phyloP scores from a whole-genome alignment of 257 asterid genomes.

The Linderniella brevidens region DNA sequence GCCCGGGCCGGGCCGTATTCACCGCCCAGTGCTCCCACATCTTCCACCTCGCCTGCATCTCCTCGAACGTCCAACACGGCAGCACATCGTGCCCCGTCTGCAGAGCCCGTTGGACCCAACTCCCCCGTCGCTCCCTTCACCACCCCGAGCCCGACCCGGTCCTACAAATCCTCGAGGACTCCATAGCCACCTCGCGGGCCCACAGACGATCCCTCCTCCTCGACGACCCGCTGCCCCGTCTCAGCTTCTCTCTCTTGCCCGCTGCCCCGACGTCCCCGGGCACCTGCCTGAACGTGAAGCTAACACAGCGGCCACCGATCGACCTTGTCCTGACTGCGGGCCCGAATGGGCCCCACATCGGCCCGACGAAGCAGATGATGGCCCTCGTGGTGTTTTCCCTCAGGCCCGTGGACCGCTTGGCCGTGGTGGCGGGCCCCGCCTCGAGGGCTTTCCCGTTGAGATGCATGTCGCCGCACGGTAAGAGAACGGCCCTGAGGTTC shows the following conservation, averaged over 20 bases:
- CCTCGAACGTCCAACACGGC: constrained; percentile 87
- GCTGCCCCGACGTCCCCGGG: no score
- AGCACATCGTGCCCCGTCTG: constrained; percentile 86
- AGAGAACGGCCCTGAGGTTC: constrained; percentile 38
- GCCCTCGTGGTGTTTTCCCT: constrained; percentile 60
- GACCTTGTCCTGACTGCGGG: constrained; percentile 74
- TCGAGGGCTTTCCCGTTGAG: constrained; percentile 46
- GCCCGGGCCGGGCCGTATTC: constrained; percentile 75
- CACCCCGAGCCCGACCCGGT: constrained; percentile 46
- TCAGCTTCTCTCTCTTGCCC: constrained; percentile 36
- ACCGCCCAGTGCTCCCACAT: constrained; percentile 90
- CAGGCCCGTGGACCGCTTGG: constrained; percentile 56
- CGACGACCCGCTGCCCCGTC: constrained; percentile 55
- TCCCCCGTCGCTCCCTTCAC: constrained; percentile 62
- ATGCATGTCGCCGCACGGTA: constrained; percentile 59
- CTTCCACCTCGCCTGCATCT: constrained; percentile 80
- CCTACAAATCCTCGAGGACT: constrained; percentile 77
- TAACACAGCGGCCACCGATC: constrained; percentile 52
- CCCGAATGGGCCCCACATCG: constrained; percentile 71
- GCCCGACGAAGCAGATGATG: constrained; percentile 88
- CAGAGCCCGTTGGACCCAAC: constrained; percentile 87
- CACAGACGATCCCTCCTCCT: constrained; percentile 73
- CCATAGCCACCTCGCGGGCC: constrained; percentile 69
- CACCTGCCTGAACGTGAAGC: constrained; percentile 35
- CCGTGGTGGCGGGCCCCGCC: constrained; percentile 67